Evolutionary conservation across 495 filamentous ascomycete genomes (phyloP).

Genomic region (Lasiosphaeria miniovina): DNA sequence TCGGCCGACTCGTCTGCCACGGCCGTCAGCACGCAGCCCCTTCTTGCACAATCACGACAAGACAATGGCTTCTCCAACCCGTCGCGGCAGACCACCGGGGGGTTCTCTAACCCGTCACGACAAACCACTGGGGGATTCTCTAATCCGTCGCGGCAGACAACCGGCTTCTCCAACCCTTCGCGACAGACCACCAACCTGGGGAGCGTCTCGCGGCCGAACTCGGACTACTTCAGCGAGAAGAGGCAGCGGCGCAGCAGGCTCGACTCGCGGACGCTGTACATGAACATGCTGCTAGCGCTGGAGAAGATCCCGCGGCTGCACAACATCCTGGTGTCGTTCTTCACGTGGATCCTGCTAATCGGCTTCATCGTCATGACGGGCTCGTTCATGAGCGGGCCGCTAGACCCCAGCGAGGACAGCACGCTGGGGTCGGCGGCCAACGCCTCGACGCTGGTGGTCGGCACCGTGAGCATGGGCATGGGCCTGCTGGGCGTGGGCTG

Average conservation of each 20-base stretch:
- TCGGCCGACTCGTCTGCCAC: background rate
- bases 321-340: conserved; percentile 33
- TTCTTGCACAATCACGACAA: background rate
- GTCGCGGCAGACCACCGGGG: background rate
- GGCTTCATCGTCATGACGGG: conserved; percentile 44
- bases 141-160: background rate
- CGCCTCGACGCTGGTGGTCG: conserved; percentile 25
- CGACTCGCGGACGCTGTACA: conserved; percentile 32
- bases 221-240: conserved; percentile 3
- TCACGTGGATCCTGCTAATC: conserved; percentile 37
- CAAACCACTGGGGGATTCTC: background rate
- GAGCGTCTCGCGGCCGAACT: background rate
- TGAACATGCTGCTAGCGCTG: conserved; percentile 37
- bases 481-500: conserved; percentile 17
- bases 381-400: conserved; percentile 31
- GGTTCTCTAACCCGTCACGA: background rate
- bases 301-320: conserved; percentile 36
- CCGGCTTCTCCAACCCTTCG: background rate
- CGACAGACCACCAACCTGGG: background rate
- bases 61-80: background rate
- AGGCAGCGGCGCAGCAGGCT: background rate
- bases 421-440: conserved; percentile 6
- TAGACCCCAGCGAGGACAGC: background rate
- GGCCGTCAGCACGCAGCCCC: background rate
- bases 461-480: conserved; percentile 28